Evolutionary conservation across 164 flowering plant species (phyloP), one percentile per base, ranked within the genome.

Genomic region (Platanus orientalis): DNA sequence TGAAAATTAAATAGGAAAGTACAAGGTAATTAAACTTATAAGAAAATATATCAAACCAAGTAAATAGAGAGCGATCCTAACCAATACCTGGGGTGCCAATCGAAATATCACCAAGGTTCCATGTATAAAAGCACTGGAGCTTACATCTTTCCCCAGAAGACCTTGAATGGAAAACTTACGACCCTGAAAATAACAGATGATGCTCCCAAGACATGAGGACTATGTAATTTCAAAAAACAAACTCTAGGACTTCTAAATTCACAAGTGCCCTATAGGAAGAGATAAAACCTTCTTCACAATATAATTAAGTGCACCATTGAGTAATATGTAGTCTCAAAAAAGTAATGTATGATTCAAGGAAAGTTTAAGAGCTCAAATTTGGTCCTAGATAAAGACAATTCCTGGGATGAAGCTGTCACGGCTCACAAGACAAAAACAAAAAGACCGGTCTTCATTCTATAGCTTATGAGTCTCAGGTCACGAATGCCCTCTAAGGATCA

Each of bases 51-150:
- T 5, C 17, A 55, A 39, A 19, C 25, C 21, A 49, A 23, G 26
- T 16, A 56, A 56, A 1, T 17, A 17, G 14, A 11, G 9, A 19
- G 23, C 23, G 54, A 10, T 6, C 62, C 30, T 39, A 53, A 40
- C n/a, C 30, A 39, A 19, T 78, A 94, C 97, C 96, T 94, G 97
- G 20, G 96, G 98, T n/a, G 98, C 98, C 90, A 94, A 79, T n/a
- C 98, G 88, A 61, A 91, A 94, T 73, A 94, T 94, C 70, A 91
- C 96, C 73, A 94, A 45, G 39, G 86, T 62, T 68, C 98, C 98
- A 70, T 81, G 61, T 51, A 74, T 57, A 67, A 89, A 91, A 69
- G 81, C 58, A 67, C 47, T 60, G 11, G 85, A 71, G 74, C 69
- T 66, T 49, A 76, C 56, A 44, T 86, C 88, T 36, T 78, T 75